A percentile compares a stretch with the other conserved stretches of the same genome.
These are phyloP conservation scores for Leptosphaerulina australis DNA, from an alignment of 2,329 filamentous ascomycete genomes.

Conservation along the genomic window DNA sequence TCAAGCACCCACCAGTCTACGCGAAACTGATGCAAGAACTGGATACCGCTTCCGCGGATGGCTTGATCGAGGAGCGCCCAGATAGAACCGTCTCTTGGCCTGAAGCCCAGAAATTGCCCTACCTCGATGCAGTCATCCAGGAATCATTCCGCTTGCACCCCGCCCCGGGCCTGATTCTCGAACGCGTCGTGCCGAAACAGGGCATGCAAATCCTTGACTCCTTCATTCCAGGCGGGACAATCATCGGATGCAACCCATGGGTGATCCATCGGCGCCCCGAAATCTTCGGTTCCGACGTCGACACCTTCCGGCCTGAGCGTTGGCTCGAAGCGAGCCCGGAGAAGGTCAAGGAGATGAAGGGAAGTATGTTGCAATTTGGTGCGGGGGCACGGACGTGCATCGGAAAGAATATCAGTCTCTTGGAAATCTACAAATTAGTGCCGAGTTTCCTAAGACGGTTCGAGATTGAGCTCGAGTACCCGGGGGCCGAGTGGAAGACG, in stretches of 20 bases:
- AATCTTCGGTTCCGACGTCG: slow-evolving; percentile 71
- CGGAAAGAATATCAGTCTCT: slow-evolving; percentile 60
- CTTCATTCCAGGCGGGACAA: slow-evolving; percentile 70
- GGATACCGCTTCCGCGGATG: slow-evolving; percentile 62
- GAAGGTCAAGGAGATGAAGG: slow-evolving; percentile 69
- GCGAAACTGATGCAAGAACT: slow-evolving; percentile 65
- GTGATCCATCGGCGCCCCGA: slow-evolving; percentile 71
- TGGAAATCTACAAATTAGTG: slow-evolving; percentile 60
- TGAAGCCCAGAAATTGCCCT: slow-evolving; percentile 72
- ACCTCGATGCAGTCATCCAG: slow-evolving; percentile 78
- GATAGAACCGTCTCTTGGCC: slow-evolving; percentile 70
- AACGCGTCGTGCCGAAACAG: slow-evolving; percentile 71
- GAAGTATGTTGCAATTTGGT: slow-evolving; percentile 74
- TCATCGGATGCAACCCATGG: slow-evolving; percentile 77
- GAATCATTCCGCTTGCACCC: slow-evolving; percentile 80
- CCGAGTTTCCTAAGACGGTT: slow-evolving; percentile 68
- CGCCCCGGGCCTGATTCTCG: slow-evolving; percentile 72
- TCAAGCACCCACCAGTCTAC: slow-evolving; percentile 66
- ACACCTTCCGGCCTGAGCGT: slow-evolving; percentile 70
- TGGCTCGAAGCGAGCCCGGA: slow-evolving; percentile 64
- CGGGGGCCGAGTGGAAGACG: slow-evolving; percentile 53
- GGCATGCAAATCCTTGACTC: slow-evolving; percentile 68
- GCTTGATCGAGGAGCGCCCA: slow-evolving; percentile 51
- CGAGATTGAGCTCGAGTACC: slow-evolving; percentile 56
- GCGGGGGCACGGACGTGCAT: slow-evolving; percentile 72